Conservation (phyloP, 257 asterid species). For the Nicotiana otophora region DNA sequence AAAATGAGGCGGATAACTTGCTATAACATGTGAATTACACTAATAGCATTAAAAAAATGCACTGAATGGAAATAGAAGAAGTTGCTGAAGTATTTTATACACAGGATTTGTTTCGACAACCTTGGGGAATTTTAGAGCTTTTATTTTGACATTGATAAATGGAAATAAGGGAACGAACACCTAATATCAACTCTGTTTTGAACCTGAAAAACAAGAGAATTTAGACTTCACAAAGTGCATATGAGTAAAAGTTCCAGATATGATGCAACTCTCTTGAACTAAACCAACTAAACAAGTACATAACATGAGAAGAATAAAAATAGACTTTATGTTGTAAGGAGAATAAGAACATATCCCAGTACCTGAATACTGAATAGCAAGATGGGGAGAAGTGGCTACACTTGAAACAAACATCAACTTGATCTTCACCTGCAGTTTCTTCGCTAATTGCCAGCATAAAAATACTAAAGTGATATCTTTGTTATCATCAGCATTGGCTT, state of each 20-base stretch:
- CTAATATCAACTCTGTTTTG: background rate
- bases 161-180: background rate
- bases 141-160: background rate
- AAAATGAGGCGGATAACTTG: background rate
- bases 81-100: background rate
- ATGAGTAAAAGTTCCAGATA: background rate
- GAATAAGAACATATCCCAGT: background rate
- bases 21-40: background rate
- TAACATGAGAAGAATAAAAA: background rate
- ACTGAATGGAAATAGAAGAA: background rate
- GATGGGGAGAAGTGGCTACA: background rate
- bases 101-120: background rate
- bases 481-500: slow-evolving; percentile 1
- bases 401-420: background rate
- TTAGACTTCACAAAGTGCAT: background rate
- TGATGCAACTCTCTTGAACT: background rate
- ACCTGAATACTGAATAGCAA: background rate
- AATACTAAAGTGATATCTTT: background rate
- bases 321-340: background rate
- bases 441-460: background rate
- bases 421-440: background rate
- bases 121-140: background rate
- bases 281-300: background rate
- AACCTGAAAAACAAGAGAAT: background rate
- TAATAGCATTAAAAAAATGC: background rate